Conservation (phyloP, 805 yeast genomes). For the Starmerella asiatica region DNA sequence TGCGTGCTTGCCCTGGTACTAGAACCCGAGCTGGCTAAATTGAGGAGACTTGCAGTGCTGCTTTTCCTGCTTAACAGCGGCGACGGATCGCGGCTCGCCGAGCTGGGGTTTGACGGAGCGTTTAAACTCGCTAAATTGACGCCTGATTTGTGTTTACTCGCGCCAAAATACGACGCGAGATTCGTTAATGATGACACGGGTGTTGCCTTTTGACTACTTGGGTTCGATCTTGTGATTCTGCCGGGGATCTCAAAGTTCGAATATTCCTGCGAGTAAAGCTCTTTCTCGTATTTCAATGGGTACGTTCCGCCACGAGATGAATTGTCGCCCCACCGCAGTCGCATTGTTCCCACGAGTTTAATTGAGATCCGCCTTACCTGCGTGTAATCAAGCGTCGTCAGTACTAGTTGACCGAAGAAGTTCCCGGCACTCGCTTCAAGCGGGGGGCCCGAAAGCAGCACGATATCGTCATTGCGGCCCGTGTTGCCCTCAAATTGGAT, state of each 20-base stretch:
- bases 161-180: constrained; percentile 22
- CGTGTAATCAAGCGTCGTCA: constrained; percentile 64
- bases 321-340: constrained; percentile 48
- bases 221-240: constrained; percentile 5
- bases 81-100: constrained; percentile 8
- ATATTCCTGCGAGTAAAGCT: constrained; percentile 61
- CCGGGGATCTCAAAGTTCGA: constrained; percentile 18
- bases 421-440: constrained; percentile 65
- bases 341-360: constrained; percentile 51
- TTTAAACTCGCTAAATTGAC: neutral
- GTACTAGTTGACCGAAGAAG: constrained; percentile 62
- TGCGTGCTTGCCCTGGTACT: neutral
- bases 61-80: constrained; percentile 6
- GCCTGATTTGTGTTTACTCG: constrained; percentile 13
- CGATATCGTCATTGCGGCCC: constrained; percentile 35
- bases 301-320: no score
- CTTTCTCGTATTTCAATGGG: constrained; percentile 36
- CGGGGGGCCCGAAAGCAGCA: constrained; percentile 66
- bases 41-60: constrained; percentile 5
- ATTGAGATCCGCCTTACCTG: constrained; percentile 50
- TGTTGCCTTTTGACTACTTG: constrained; percentile 20
- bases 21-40: neutral
- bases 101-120: neutral
- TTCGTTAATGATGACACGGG: constrained; percentile 22
- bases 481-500: constrained; percentile 17